Evolutionary conservation across 1,284 basidiomycete genomes (phyloP).

Genomic region (Rhodotorula sp.): DNA sequence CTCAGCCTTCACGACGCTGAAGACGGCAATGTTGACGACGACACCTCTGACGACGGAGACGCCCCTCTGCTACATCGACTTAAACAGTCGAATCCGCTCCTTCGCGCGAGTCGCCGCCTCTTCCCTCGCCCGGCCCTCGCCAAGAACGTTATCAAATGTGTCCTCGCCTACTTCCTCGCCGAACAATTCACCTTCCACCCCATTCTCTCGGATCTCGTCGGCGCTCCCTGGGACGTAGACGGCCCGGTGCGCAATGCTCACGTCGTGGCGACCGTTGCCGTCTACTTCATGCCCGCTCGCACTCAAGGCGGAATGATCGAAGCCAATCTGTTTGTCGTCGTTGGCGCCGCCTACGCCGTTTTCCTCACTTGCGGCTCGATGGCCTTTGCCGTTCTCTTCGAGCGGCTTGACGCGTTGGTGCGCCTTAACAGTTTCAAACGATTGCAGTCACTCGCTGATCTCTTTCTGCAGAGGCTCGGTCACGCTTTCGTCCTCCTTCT

Average conservation of each 20-base stretch:
- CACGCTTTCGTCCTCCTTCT: conserved; percentile 61
- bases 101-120: not conserved
- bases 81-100: not conserved
- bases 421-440: conserved; percentile 10
- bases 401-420: conserved; percentile 47
- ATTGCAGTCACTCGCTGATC: conserved; percentile 45
- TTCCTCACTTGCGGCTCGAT: conserved; percentile 75
- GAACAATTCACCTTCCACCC: conserved; percentile 91
- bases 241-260: conserved; percentile 44
- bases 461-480: conserved; percentile 50
- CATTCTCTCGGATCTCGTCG: conserved; percentile 47
- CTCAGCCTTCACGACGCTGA: not conserved
- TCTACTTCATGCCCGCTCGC: conserved; percentile 45
- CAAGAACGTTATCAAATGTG: conserved; percentile 83
- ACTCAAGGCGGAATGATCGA: conserved; percentile 68
- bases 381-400: conserved; percentile 50
- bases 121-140: conserved; percentile 15
- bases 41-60: not conserved
- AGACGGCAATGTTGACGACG: not conserved
- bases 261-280: conserved; percentile 40
- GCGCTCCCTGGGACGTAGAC: conserved; percentile 45
- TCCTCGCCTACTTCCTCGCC: conserved; percentile 83
- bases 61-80: not conserved
- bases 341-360: conserved; percentile 70
- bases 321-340: conserved; percentile 70